Base-by-base conservation (phyloP, 2,329 filamentous ascomycete species). In the Trichoderma simmonsii region DNA sequence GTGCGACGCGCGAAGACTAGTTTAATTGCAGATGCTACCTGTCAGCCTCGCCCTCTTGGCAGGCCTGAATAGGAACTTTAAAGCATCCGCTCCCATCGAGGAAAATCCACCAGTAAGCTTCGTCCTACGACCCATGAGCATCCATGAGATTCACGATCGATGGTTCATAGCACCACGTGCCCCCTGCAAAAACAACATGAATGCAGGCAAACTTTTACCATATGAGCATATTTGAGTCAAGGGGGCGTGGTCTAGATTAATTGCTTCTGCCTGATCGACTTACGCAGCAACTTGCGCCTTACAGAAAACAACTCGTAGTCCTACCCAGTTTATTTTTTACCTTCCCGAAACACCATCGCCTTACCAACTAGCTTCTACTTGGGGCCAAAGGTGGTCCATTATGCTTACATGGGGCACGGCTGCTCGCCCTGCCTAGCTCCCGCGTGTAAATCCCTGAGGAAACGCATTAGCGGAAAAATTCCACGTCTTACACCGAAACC, bases 271-370 rank as follows among this genome's bases (percentile, higher is more conserved):
- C 36, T 69, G 65, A 32, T 60, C 24, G n/a, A 68, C 24, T 51
- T 59, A 21, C 36, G 21, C 12, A 57, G 54, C 51, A 67, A 43
- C 34, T 15, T 59, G 54, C 64, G 51, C 54, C 64, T 67, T 67
- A 67, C 64, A 59, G 15, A 28, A 43, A 59, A 59, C 34, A n/a
- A 36, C 56, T 43, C 14, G 43, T 61, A 48, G 66, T 54, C 57
- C 21, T 54, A 48, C 28, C 26, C 30, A 15, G 21, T 30, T 36
- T 6, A 30, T 51, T 62, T 48, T 62, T 30, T 34, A 70, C 67
- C 67, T 62, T 61, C 57, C 57, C 57, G 26, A 70, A 70, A 70
- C 67, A 70, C 67, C 67, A 70, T 61, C 56, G 66, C 26, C 67
- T 21, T n/a, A 51, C 30, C 12, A 62, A n/a, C 28, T 18, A 70